These are phyloP conservation scores for Dimocarpus longan DNA, from an alignment of 345 rosid genomes.

Conservation along the genomic window DNA sequence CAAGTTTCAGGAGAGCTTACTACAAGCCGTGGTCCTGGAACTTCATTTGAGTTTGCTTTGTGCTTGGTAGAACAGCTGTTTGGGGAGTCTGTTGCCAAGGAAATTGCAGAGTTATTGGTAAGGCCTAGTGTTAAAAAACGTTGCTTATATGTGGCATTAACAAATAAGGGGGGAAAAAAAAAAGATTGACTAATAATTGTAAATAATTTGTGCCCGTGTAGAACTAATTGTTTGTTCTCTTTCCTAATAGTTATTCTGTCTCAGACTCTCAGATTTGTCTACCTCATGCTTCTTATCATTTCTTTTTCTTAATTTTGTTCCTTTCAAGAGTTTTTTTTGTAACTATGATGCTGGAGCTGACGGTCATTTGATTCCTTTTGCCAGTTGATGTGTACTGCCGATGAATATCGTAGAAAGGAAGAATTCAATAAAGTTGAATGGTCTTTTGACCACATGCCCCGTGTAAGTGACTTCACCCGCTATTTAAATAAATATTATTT, in stretches of 20 bases:
- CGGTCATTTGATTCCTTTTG: slow-evolving; percentile 17
- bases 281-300: neutral
- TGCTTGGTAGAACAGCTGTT: slow-evolving; percentile 79
- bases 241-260: neutral
- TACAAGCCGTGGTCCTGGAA: slow-evolving; percentile 95
- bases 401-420: slow-evolving; percentile 46
- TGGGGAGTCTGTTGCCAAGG: slow-evolving; percentile 71
- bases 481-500: neutral
- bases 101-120: slow-evolving; percentile 68
- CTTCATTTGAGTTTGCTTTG: slow-evolving; percentile 80
- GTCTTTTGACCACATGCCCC: slow-evolving; percentile 61
- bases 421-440: slow-evolving; percentile 82
- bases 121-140: slow-evolving; percentile 13
- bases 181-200: neutral
- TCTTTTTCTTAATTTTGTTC: neutral
- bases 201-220: neutral
- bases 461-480: slow-evolving; percentile 52
- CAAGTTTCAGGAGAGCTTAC: slow-evolving; percentile 90
- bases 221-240: neutral
- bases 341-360: slow-evolving; percentile 9
- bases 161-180: neutral
- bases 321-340: slow-evolving; percentile 1
- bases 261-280: neutral
- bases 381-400: slow-evolving; percentile 57
- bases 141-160: neutral